Base-by-base conservation (phyloP, 2,329 filamentous ascomycete genomes). In the Grosmannia serpens region DNA sequence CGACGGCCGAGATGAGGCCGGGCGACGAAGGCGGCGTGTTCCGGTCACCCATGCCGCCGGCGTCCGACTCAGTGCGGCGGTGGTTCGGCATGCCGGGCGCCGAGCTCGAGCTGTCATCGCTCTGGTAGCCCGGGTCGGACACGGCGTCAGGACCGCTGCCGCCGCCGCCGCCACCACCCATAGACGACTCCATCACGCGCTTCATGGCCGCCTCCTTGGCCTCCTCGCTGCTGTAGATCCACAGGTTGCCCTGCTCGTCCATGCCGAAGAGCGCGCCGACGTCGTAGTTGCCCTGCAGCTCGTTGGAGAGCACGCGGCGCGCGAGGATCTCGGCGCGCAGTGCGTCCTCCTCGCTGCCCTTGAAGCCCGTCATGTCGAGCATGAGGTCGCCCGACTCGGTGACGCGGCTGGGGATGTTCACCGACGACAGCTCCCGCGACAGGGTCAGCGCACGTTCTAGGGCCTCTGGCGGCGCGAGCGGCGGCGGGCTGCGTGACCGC, bases 161-260 rank as follows among this genome's bases (percentile, higher is more conserved):
- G 26, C 47, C 47, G 17, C 15, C 26, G 9, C 13, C 47, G 26
- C 47, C 47, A 8, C 15, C 17, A 4, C 24, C 47, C 55, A 82
- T 69, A 11, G 77, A 74, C 10, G 76, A 73, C 58, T 81, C 78
- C 61, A 80, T 77, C 1, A 79, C 80, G 65, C 75, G 80, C 69
- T 87, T 85, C 75, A 86, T 86, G 35, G 92, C 92, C 8, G 88
- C 87, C 66, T 94, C 87, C 68, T 96, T 97, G 27, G 94, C 91
- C 68, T 96, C 91, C 70, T 97, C 91, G 66, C 91, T 97, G 73
- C 91, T 94, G 74, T 99, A 99, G 64, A 99, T 97, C 92, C 94
- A 97, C n/a, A 99, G 78, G 67, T 99, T 99, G 8, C 94, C 94
- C 60, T 94, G 85, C 67, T 95, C 91, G 68, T 99, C 94, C 51